phyloP scores from a whole-genome alignment of 108 stramenopile species.

The Skeletonema marinoi region DNA sequence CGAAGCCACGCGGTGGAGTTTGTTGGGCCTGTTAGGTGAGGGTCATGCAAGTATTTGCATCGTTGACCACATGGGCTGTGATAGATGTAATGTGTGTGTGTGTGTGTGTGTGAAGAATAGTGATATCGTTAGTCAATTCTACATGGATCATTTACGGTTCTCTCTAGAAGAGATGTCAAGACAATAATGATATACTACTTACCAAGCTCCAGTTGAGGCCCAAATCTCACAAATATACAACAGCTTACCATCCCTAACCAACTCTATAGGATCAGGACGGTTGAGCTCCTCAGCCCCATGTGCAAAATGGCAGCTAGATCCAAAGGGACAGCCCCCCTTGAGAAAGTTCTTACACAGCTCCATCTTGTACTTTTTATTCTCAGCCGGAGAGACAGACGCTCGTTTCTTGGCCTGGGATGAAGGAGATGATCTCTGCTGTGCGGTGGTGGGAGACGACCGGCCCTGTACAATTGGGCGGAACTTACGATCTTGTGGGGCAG shows the following conservation, averaged over 20 bases:
- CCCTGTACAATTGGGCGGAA: neutral
- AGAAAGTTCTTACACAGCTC: conserved; percentile 31
- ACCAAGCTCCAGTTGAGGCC: conserved; percentile 41
- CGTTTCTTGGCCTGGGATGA: neutral
- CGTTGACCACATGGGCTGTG: conserved; percentile 30
- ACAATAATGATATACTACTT: neutral
- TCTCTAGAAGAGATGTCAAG: neutral
- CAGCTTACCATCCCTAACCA: conserved; percentile 13
- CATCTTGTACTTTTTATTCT: conserved; percentile 38
- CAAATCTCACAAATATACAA: conserved; percentile 21
- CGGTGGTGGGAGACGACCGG: neutral
- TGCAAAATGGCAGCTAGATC: conserved; percentile 23
- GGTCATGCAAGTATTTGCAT: conserved; percentile 43
- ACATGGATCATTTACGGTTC: neutral
- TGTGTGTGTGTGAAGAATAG: neutral
- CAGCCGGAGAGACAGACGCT: neutral
- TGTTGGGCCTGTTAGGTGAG: conserved; percentile 8
- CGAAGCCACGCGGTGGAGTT: conserved; percentile 13
- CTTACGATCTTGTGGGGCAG: neutral
- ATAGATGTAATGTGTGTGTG: neutral
- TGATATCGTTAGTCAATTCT: neutral
- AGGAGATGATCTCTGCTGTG: neutral
- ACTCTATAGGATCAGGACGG: conserved; percentile 7
- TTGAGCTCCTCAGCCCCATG: conserved; percentile 23
- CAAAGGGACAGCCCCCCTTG: conserved; percentile 14